Conservation (phyloP, 1,284 basidiomycete species). For the Heterobasidion irregulare region DNA sequence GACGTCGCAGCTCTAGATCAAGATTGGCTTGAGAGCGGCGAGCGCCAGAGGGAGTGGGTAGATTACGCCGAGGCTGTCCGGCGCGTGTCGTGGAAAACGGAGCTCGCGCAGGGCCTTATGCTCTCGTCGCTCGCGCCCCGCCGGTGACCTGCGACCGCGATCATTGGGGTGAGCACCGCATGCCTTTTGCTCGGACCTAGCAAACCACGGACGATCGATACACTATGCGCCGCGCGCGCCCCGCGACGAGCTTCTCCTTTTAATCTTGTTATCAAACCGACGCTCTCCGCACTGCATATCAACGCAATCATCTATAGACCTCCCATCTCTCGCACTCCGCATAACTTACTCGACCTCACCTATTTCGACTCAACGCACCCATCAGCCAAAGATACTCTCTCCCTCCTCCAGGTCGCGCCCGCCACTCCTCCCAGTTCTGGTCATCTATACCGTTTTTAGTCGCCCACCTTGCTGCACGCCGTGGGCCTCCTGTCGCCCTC, state of each 20-base stretch:
- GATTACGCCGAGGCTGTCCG: conserved; percentile 70
- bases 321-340: not conserved
- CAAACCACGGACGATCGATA: not conserved
- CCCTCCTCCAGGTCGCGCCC: too few species aligned
- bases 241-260: not conserved
- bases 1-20: conserved; percentile 66
- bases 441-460: not conserved
- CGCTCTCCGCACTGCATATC: not conserved
- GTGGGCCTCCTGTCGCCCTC: not conserved
- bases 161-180: not conserved
- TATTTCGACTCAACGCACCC: not conserved
- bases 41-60: conserved; percentile 76
- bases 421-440: too few species aligned
- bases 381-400: not conserved
- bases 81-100: conserved; percentile 71
- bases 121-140: conserved; percentile 56
- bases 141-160: conserved; percentile 16
- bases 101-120: conserved; percentile 64
- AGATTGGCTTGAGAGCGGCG: conserved; percentile 70
- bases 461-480: not conserved
- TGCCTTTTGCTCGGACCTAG: not conserved
- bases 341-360: not conserved
- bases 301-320: not conserved
- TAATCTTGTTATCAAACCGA: not conserved
- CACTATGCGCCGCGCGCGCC: not conserved